Evolutionary conservation across 2,329 filamentous ascomycete species (phyloP), one percentile per base, ranked within the genome.

Genomic region (Claviceps digitariae): DNA sequence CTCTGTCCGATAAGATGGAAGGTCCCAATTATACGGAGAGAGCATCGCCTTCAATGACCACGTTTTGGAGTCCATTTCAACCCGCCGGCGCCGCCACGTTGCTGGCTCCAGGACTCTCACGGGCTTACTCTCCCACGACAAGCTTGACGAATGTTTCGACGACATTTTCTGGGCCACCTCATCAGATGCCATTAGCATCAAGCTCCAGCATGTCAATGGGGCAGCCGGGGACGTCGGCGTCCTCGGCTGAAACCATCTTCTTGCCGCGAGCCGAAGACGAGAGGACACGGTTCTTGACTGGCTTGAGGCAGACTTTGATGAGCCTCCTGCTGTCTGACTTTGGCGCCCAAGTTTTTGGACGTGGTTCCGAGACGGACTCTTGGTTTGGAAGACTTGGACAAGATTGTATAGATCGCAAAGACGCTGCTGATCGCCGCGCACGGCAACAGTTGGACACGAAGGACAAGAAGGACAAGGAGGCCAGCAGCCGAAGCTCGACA

Each of bases 61-160:
- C 89, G 0, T 94, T 91, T 64, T 96, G 90, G 89, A 95, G 90
- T 2, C 87, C 87, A 0, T 90, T 91, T 60, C 84, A 87, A 55
- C 82, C 82, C 0, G 75, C 27, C 27, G n/a, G n/a, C n/a, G 9
- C 27, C 27, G 9, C 79, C 0, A 77, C 83, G 56, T 82, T 85
- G 1, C 78, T 82, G 0, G 65, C 84, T 70, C 64, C 87, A 65
- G 70, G 76, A 67, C 65, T 77, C 0, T 79, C 80, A 1, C 71
- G 79, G 52, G 74, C 75, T 0, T 81, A 82, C 55, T 84, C 81
- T 6, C 80, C 81, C 0, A 79, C 77, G 0, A 80, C 79, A 2
- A 84, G 80, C 58, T 67, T 81, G 41, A 77, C 77, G 8, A 83
- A 81, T 58, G 63, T 81, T 1, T 78, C 76, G 0, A 70, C 72